A percentile compares a stretch with the other conserved stretches of the same genome.
Evolutionary conservation across 192 early-diverging fungal genomes (phyloP).

Genomic region (Kickxella alabastrina): DNA sequence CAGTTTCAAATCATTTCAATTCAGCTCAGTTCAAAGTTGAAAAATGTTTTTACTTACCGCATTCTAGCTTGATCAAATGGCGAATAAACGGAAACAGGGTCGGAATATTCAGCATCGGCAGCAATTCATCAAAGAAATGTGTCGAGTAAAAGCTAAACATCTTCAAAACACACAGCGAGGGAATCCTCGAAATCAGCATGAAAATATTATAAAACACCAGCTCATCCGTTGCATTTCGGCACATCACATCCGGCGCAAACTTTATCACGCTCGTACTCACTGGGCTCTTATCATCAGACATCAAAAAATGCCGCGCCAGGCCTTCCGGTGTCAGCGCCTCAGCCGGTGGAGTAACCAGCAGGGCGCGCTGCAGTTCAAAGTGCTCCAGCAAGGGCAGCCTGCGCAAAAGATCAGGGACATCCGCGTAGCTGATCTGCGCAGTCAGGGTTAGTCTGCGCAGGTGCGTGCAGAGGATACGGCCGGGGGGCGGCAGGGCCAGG

Average conservation of each 20-base stretch:
- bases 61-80: constrained; percentile 28
- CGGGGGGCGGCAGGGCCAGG: constrained; percentile 11
- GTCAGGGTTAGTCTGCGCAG: constrained; percentile 17
- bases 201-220: constrained; percentile 37
- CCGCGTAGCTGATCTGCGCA: constrained; percentile 14
- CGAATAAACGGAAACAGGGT: constrained; percentile 18
- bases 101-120: constrained; percentile 29
- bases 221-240: constrained; percentile 20
- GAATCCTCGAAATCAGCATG: constrained; percentile 26
- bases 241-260: constrained; percentile 27
- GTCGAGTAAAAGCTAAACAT: constrained; percentile 33
- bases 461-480: constrained; percentile 9
- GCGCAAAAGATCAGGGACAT: constrained; percentile 13
- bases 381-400: constrained; percentile 25
- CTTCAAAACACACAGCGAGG: constrained; percentile 27
- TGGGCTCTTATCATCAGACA: constrained; percentile 19
- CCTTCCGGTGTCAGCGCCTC: constrained; percentile 24
- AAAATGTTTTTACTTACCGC: constrained; percentile 9
- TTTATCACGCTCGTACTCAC: constrained; percentile 29
- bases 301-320: constrained; percentile 17
- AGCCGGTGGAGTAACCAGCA: constrained; percentile 18
- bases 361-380: constrained; percentile 20
- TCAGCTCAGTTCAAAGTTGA: too few relatives aligned
- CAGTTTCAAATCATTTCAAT: neutral
- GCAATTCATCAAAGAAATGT: constrained; percentile 23